phyloP scores from a whole-genome alignment of 495 filamentous ascomycete species.

The Astrothelium subdiscretum region DNA sequence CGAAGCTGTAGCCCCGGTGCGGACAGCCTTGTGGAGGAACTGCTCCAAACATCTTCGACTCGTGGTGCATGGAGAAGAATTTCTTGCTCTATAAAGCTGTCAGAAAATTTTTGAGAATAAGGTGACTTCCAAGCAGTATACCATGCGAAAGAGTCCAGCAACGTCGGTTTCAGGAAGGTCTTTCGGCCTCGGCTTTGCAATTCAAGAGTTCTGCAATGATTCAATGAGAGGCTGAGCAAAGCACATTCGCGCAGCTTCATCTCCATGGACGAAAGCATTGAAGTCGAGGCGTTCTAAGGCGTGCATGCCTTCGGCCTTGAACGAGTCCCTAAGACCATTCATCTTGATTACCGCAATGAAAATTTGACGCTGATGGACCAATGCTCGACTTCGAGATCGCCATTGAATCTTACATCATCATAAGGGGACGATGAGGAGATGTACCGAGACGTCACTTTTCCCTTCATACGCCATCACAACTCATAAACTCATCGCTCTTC shows the following conservation, averaged over 20 bases:
- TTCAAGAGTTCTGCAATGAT: not conserved
- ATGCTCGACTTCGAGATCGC: not conserved
- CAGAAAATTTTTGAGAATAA: not conserved
- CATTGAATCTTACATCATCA: not conserved
- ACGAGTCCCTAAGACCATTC: not conserved
- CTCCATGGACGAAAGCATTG: not conserved
- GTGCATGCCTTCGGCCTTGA: not conserved
- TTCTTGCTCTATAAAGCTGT: not conserved
- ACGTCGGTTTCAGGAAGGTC: not conserved
- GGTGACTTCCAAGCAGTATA: not conserved
- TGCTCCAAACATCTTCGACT: not conserved
- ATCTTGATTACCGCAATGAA: not conserved
- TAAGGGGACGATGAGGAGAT: not conserved
- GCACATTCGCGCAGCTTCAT: not conserved
- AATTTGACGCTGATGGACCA: not conserved
- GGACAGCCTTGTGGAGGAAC: not conserved
- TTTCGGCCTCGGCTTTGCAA: not conserved
- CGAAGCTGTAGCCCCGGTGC: not conserved
- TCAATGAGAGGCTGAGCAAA: not conserved
- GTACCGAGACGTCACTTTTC: not conserved
- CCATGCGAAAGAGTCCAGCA: not conserved
- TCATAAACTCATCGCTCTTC: not conserved
- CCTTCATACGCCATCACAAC: not conserved
- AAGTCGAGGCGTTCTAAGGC: not conserved
- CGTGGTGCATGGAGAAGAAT: not conserved